Evolutionary conservation across 352 stramenopile genomes (phyloP).

Genomic region (Phytophthora kernoviae): DNA sequence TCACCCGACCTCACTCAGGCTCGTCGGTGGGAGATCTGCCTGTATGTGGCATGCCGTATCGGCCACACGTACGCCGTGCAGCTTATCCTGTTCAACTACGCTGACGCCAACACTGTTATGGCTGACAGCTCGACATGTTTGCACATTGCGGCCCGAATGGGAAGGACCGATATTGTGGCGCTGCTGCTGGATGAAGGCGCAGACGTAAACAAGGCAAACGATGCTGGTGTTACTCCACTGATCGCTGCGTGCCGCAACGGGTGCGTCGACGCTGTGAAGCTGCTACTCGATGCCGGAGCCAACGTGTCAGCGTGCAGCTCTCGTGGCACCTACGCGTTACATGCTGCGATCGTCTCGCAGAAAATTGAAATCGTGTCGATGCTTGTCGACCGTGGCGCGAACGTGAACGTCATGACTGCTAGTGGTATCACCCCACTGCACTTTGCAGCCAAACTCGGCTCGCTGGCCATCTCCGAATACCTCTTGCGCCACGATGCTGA

Average conservation of each 20-base stretch:
- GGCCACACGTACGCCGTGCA: slow-evolving; percentile 76
- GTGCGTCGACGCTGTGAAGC: slow-evolving; percentile 55
- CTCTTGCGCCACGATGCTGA: slow-evolving; percentile 71
- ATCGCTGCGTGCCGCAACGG: slow-evolving; percentile 75
- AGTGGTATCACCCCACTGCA: slow-evolving; percentile 81
- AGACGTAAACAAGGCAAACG: slow-evolving; percentile 63
- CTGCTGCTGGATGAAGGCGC: slow-evolving; percentile 72
- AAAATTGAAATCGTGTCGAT: slow-evolving; percentile 71
- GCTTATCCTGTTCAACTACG: slow-evolving; percentile 79
- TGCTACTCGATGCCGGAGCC: slow-evolving; percentile 54
- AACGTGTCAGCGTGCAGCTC: slow-evolving; percentile 50
- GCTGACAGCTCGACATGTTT: slow-evolving; percentile 70
- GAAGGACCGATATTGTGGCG: slow-evolving; percentile 61
- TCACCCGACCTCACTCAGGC: slow-evolving; percentile 45
- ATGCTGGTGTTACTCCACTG: slow-evolving; percentile 69
- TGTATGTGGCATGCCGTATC: slow-evolving; percentile 77
- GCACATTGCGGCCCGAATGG: slow-evolving; percentile 76
- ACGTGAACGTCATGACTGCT: slow-evolving; percentile 71
- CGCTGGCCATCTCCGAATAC: slow-evolving; percentile 61
- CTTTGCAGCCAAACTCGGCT: slow-evolving; percentile 74
- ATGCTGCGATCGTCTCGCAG: slow-evolving; percentile 71
- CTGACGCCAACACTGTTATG: slow-evolving; percentile 63
- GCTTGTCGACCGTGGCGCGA: slow-evolving; percentile 60
- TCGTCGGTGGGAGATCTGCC: slow-evolving; percentile 74
- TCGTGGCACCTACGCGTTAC: slow-evolving; percentile 63